Percentiles rank a stretch among this genome's conserved stretches.
phyloP scores from a whole-genome alignment of 345 rosid genomes.

The Salix caprea region DNA sequence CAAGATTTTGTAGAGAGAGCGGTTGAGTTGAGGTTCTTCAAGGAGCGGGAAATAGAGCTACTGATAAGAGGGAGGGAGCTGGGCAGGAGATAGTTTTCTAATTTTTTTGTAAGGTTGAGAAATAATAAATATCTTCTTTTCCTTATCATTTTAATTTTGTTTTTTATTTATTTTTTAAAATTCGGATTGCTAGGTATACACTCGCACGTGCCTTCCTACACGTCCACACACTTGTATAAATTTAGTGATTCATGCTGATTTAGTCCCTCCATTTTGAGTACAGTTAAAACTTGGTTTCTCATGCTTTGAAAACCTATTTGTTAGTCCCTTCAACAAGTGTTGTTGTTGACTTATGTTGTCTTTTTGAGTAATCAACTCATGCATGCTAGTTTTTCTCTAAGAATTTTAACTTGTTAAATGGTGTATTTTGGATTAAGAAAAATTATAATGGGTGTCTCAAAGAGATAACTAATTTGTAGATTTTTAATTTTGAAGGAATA shows the following conservation, averaged over 20 bases:
- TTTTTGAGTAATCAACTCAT: too few species aligned
- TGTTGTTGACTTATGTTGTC: too few species aligned
- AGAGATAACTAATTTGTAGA: too few species aligned
- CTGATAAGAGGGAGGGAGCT: background rate
- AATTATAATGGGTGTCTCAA: too few species aligned
- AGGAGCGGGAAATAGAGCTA: conserved; percentile 34
- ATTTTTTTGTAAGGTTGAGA: conserved; percentile 19
- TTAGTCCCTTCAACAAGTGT: too few species aligned
- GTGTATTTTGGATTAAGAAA: too few species aligned
- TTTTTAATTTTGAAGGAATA: too few species aligned
- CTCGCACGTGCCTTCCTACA: conserved; percentile 19
- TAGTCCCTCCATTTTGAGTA: too few species aligned
- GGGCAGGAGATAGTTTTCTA: background rate
- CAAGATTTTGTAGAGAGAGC: conserved; percentile 5
- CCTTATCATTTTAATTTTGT: conserved; percentile 20
- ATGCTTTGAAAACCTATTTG: too few species aligned
- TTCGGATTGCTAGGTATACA: background rate
- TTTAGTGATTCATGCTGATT: background rate
- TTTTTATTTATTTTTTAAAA: background rate
- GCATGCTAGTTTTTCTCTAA: too few species aligned
- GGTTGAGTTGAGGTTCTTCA: background rate
- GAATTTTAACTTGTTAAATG: too few species aligned
- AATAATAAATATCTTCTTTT: conserved; percentile 10
- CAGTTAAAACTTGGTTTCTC: too few species aligned
- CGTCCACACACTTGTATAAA: background rate